Base-by-base conservation (phyloP, 805 yeast species). In the Sugiyamaella smithiae region DNA sequence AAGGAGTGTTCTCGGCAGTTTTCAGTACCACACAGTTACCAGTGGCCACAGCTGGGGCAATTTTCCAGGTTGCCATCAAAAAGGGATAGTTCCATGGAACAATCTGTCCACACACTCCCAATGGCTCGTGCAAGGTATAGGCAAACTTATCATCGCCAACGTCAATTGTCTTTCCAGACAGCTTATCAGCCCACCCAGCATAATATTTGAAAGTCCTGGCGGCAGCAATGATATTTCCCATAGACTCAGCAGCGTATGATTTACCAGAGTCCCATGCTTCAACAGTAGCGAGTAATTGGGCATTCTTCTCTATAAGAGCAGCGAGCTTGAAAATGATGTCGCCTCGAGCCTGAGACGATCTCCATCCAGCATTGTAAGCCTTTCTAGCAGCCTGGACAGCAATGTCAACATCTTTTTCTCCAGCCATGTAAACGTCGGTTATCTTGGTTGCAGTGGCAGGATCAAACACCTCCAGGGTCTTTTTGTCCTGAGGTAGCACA, bases 231-330 rank as follows among this genome's bases (percentile, higher is more conserved):
- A 65, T 52, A 36, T 57, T 52, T 25, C 45, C 43, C 25, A 36
- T 25, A 7, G 57, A 50, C 26, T 57, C 53, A 40, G 41, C 33
- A 31, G 48, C 47, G 40, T 52, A 52, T 23, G 95, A 82, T 72
- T 89, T 90, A 68, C 97, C 97, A 67, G 88, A 86, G 67, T 90
- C 97, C 67, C 85, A 73, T 19, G 96, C 76, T 71, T 90, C 97
- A 61, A 90, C 85, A 43, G 81, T 72, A 22, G 96, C 91, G 49
- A 90, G 69, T 29, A 77, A 69, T 53, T 87, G 95, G 49, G 77
- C 74, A 63, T 90, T 75, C 58, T 77, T 74, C 63, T 86, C 95
- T 57, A 90, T 69, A 60, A 84, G 73, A 55, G 86, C 93, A 31
- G 97, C 96, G 50, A 90, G 77, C 67, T 80, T 84, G 72, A 69